Evolutionary conservation across 352 stramenopile genomes (phyloP).

Genomic region (Nothophytophthora sp.): DNA sequence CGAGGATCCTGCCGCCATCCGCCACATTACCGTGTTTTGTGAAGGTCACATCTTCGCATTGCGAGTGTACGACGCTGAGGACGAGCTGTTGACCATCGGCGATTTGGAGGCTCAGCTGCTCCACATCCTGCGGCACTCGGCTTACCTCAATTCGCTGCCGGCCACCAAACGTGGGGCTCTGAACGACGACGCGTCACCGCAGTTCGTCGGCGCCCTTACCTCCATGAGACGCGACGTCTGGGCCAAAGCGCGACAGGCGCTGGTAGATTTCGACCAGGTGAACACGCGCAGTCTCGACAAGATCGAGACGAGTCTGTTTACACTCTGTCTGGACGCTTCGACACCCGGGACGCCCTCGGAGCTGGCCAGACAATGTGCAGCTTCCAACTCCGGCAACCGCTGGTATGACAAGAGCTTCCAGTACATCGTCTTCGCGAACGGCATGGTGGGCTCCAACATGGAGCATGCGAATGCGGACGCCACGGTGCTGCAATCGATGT

Average conservation of each 20-base stretch:
- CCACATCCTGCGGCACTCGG: constrained; percentile 50
- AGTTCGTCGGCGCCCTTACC: constrained; percentile 87
- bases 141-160: constrained; percentile 38
- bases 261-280: constrained; percentile 48
- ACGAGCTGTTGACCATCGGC: constrained; percentile 56
- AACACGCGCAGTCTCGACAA: constrained; percentile 71
- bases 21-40: constrained; percentile 57
- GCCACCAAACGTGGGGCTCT: constrained; percentile 7
- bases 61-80: constrained; percentile 44
- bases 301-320: constrained; percentile 89
- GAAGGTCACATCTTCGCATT: constrained; percentile 53
- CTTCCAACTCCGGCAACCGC: constrained; percentile 75
- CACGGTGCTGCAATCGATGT: constrained; percentile 80
- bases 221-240: constrained; percentile 88
- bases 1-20: constrained; percentile 29
- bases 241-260: constrained; percentile 69
- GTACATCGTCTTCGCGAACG: constrained; percentile 93
- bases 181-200: constrained; percentile 23
- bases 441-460: constrained; percentile 89
- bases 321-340: constrained; percentile 86
- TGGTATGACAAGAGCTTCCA: constrained; percentile 98
- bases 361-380: constrained; percentile 58
- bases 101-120: constrained; percentile 64
- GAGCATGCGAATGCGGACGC: constrained; percentile 97
- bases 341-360: constrained; percentile 45